Conservation (phyloP, 1,284 basidiomycete species). For the Rhodotorula sp. region DNA sequence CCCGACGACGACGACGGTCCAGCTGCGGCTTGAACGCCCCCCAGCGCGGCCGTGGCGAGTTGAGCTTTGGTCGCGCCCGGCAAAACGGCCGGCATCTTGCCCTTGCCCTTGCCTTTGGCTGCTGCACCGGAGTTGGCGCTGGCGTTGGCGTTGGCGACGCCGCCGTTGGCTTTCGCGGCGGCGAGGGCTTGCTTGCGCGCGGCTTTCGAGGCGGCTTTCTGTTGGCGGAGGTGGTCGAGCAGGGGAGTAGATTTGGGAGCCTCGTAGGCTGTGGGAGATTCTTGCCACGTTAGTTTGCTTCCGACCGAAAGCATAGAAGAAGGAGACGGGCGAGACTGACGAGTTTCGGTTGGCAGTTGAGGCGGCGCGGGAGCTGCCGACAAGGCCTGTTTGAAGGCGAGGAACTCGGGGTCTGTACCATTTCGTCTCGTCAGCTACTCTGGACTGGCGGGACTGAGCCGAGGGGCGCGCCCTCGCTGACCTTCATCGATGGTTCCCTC, state of each 20-base stretch:
- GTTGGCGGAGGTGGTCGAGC: conserved; percentile 76
- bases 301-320: too few species aligned
- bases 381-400: conserved; percentile 32
- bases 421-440: too few species aligned
- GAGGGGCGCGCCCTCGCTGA: conserved; percentile 42
- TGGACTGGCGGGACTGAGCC: background rate
- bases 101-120: conserved; percentile 13
- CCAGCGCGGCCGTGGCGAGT: conserved; percentile 5
- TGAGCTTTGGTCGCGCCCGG: conserved; percentile 18
- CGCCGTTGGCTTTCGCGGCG: background rate
- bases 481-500: conserved; percentile 76
- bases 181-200: conserved; percentile 22
- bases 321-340: conserved; percentile 53
- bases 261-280: conserved; percentile 46
- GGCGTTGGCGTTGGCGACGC: background rate
- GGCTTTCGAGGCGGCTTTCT: conserved; percentile 63
- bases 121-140: background rate
- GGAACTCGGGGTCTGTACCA: conserved; percentile 32
- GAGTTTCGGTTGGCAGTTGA: conserved; percentile 60
- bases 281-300: background rate
- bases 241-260: conserved; percentile 78
- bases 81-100: conserved; percentile 8
- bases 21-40: conserved; percentile 9
- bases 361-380: conserved; percentile 55
- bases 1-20: background rate